Evolutionary conservation across 2,329 filamentous ascomycete genomes (phyloP), one percentile per base, ranked within the genome.

Genomic region (Verticillium dahliae): DNA sequence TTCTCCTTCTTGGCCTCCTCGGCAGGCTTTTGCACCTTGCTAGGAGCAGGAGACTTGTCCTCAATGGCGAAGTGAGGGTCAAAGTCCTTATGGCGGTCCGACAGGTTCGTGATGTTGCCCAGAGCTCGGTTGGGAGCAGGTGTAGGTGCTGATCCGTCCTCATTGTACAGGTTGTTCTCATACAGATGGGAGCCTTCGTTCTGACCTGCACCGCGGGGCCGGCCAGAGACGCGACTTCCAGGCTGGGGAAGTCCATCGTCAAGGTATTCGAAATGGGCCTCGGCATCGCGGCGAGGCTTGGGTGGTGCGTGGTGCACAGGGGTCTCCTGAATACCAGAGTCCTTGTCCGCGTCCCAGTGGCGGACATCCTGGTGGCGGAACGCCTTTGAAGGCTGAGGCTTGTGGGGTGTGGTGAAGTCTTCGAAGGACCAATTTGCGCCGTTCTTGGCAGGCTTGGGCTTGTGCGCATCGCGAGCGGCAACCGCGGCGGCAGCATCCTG

Each of bases 381-480:
- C 27, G 83, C 73, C 73, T 89, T 90, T 56, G 81, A 77, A 4
- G 83, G 81, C 57, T 85, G 80, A 33, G 76, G 67, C 80, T 96
- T 97, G 66, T 89, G 84, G 0, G 94, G 94, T 0, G 93, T 97
- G 15, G 80, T 79, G 69, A 96, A 96, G 75, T 97, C 92, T 64
- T 91, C 86, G 74, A 98, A 98, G 57, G 87, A 86, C 92, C 94
- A 97, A 65, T 91, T 88, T 65, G 87, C 87, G 62, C 82, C 79
- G 71, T 91, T 88, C 77, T 90, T 91, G 60, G 45, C 52, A 60
- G 81, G 80, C 70, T 81, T 83, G 64, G 76, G 73, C 31, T 72
- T 72, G 60, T 37, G 41, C 11, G 15, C n/a, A 3, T 81, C 74
- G 22, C 80, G 73, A 27, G 75, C 70, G 3, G 75, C 67, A 59